Evolutionary conservation across 2,329 filamentous ascomycete species (phyloP), one percentile per base, ranked within the genome.

Genomic region (Apiospora koreana): DNA sequence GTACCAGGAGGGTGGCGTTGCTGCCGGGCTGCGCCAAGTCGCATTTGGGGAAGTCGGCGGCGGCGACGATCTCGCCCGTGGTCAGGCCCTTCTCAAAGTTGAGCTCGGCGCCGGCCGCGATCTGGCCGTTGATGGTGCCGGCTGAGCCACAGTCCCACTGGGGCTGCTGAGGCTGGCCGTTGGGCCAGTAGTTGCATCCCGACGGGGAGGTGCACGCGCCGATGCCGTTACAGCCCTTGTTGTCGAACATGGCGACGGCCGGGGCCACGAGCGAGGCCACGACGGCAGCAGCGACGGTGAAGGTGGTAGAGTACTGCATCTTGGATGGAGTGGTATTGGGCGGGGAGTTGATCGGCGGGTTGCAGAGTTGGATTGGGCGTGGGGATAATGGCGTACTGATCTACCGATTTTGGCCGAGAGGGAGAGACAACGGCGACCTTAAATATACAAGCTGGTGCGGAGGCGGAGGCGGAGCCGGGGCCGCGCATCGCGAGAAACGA

Each of bases 121-220:
- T 16, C 42, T 67, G 65, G 65, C 65, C 65, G 65, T 46, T 67
- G 42, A 67, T 46, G 42, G 65, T 67, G 65, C 65, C 65, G 42
- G 65, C 65, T 8, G 41, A n/a, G 42, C 65, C 42, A 42, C 65
- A 67, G 42, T 67, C 65, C 65, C 65, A 67, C 42, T 67, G 42
- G 65, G 65, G 23, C 21, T 67, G 8, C 41, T 31, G 45, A 16
- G 65, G 65, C 16, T 46, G 1, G 54, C 54, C 65, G 65, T 7
- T 35, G 21, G 65, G 28, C 10, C 5, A 8, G 65, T 67, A 67
- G 65, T 46, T 67, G 42, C 65, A 67, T 3, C 14, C 42, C 8
- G 65, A 16, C 16, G 65, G 42, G 4, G 6, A 16, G 5, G 45
- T 42, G 65, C 65, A 67, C 16, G 65, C 65, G 23, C 65, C 65